These are phyloP conservation scores for Fusarium sambucinum DNA, from an alignment of 2,329 filamentous ascomycete genomes.

Conservation along the genomic window DNA sequence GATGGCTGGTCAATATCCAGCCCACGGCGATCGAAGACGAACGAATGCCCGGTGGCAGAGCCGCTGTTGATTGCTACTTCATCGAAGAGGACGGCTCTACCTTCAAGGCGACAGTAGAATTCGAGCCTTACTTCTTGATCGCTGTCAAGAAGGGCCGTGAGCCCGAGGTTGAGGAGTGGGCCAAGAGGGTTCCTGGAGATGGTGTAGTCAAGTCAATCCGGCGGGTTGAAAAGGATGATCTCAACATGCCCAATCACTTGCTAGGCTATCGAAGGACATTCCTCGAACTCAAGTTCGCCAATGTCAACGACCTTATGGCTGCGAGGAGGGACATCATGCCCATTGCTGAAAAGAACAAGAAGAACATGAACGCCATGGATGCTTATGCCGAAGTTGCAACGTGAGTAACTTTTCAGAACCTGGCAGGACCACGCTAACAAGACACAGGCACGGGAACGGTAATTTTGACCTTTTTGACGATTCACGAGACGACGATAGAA, in stretches of 20 bases:
- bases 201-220: constrained; percentile 84
- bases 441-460: constrained; percentile 71
- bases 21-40: constrained; percentile 89
- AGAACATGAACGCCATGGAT: constrained; percentile 96
- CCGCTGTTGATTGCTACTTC: constrained; percentile 97
- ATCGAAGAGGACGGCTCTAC: constrained; percentile 87
- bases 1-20: constrained; percentile 97
- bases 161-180: constrained; percentile 96
- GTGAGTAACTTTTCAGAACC: constrained; percentile 61
- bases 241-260: constrained; percentile 95
- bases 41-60: constrained; percentile 83
- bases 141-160: constrained; percentile 90
- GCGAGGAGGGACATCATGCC: constrained; percentile 87
- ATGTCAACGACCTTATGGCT: constrained; percentile 87
- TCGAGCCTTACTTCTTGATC: constrained; percentile 95
- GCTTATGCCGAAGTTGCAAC: constrained; percentile 96
- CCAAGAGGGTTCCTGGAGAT: constrained; percentile 79
- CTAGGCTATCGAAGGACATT: constrained; percentile 91
- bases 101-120: constrained; percentile 97
- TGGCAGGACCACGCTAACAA: constrained; percentile 28
- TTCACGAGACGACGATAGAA: constrained; percentile 81
- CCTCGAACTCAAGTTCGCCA: constrained; percentile 86
- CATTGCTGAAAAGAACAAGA: constrained; percentile 95
- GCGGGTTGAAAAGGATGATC: constrained; percentile 89
- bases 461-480: constrained; percentile 97